Percentiles rank a stretch among this genome's conserved stretches.
Conservation (phyloP, 2,329 filamentous ascomycete genomes). For the Fusarium sp. region DNA sequence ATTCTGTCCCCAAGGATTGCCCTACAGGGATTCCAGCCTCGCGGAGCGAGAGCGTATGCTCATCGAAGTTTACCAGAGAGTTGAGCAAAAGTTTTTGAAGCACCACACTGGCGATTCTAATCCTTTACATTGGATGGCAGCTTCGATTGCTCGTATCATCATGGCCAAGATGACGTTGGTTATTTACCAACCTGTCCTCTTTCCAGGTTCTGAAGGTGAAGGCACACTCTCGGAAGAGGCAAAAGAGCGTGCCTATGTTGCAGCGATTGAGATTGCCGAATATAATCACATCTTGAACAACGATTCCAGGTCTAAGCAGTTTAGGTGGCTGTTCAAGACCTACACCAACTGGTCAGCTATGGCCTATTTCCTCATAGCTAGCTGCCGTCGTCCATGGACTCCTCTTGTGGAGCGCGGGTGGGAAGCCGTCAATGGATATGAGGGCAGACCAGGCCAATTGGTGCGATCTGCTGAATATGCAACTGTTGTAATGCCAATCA, state of each 20-base stretch:
- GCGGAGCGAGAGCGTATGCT: slow-evolving; percentile 60
- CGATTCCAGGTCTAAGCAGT: slow-evolving; percentile 62
- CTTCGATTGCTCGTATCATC: slow-evolving; percentile 76
- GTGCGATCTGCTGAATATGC: slow-evolving; percentile 60
- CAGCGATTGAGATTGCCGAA: slow-evolving; percentile 80
- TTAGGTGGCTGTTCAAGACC: slow-evolving; percentile 63
- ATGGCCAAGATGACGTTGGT: slow-evolving; percentile 84
- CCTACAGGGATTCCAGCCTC: slow-evolving; percentile 43
- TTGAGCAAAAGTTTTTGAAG: slow-evolving; percentile 67
- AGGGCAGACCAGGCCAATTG: slow-evolving; percentile 56
- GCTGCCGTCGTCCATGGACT: slow-evolving; percentile 61
- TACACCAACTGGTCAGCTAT: slow-evolving; percentile 66
- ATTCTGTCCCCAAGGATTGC: slow-evolving; percentile 47
- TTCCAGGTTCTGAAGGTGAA: slow-evolving; percentile 67
- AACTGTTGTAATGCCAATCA: slow-evolving; percentile 66
- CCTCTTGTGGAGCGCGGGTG: slow-evolving; percentile 64
- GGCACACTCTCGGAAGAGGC: slow-evolving; percentile 70
- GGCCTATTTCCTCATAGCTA: slow-evolving; percentile 62
- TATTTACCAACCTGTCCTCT: slow-evolving; percentile 79
- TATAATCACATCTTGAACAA: slow-evolving; percentile 73
- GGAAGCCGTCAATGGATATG: slow-evolving; percentile 58
- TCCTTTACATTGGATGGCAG: slow-evolving; percentile 75
- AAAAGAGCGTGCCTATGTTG: slow-evolving; percentile 76
- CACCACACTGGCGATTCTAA: slow-evolving; percentile 63
- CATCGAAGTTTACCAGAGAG: slow-evolving; percentile 63